A percentile compares a stretch with the other conserved stretches of the same genome.
These are phyloP conservation scores for Tripterygium wilfordii DNA, from an alignment of 177 flowering plant genomes.

Conservation along the genomic window DNA sequence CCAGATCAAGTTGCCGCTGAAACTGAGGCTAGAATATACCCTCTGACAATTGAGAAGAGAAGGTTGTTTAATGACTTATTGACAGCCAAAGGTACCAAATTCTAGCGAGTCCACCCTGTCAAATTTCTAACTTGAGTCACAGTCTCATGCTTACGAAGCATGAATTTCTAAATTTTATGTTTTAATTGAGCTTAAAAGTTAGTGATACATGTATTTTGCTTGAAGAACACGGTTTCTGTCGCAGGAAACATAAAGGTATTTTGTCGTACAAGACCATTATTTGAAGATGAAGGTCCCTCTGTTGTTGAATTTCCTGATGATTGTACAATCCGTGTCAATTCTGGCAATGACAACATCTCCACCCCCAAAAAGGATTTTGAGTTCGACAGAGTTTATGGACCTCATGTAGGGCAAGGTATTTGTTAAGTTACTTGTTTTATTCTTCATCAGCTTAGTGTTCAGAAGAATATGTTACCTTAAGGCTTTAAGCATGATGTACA, in stretches of 20 bases:
- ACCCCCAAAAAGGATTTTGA: constrained; percentile 93
- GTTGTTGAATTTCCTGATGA: constrained; percentile 94
- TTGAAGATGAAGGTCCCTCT: constrained; percentile 91
- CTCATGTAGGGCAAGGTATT: constrained; percentile 97
- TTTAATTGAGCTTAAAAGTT: neutral
- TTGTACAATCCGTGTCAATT: constrained; percentile 63
- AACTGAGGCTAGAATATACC: constrained; percentile 81
- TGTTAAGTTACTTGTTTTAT: neutral
- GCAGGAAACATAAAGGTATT: constrained; percentile 87
- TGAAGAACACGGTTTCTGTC: constrained; percentile 15
- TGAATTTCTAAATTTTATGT: too few species aligned
- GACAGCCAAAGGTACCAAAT: constrained; percentile 80
- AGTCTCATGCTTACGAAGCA: neutral
- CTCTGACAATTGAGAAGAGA: constrained; percentile 80
- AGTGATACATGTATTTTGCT: neutral
- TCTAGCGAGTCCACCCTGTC: neutral
- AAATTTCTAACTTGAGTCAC: neutral
- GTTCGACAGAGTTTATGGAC: constrained; percentile 96
- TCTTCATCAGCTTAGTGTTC: neutral
- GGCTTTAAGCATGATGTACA: too few species aligned
- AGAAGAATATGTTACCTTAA: too few species aligned
- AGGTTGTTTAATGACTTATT: constrained; percentile 88
- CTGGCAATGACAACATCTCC: constrained; percentile 60
- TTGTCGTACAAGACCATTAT: constrained; percentile 88
- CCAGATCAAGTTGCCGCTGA: constrained; percentile 90